These are phyloP conservation scores for Trichoderma pleuroti DNA, from an alignment of 2,329 filamentous ascomycete species.

Conservation along the genomic window DNA sequence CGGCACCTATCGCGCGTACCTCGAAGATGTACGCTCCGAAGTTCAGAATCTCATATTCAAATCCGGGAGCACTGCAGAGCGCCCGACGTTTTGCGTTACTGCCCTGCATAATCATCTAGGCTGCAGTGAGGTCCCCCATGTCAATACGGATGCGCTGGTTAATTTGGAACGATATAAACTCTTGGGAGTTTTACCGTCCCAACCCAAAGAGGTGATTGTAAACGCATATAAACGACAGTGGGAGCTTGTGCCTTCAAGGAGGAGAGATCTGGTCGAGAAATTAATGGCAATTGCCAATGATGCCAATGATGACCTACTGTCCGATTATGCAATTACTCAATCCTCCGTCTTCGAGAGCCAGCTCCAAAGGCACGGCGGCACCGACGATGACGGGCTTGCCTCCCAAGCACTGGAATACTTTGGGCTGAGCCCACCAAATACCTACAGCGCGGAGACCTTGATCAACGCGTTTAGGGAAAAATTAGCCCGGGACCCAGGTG, in stretches of 20 bases:
- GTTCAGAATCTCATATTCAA: constrained; percentile 43
- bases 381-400: constrained; percentile 32
- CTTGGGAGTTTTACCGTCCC: constrained; percentile 38
- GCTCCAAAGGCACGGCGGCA: constrained; percentile 26
- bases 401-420: constrained; percentile 35
- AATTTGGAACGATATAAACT: constrained; percentile 35
- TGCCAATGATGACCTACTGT: constrained; percentile 33
- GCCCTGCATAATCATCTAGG: constrained; percentile 33
- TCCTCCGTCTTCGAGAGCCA: constrained; percentile 40
- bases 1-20: constrained; percentile 44
- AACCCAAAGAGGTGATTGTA: constrained; percentile 34
- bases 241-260: constrained; percentile 33
- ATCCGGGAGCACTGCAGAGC: constrained; percentile 32
- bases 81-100: constrained; percentile 30
- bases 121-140: constrained; percentile 30
- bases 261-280: constrained; percentile 32
- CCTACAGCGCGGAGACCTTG: constrained; percentile 34
- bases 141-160: constrained; percentile 29
- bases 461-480: constrained; percentile 36
- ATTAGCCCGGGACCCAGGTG: constrained; percentile 31
- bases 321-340: constrained; percentile 38
- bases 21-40: constrained; percentile 49
- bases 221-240: constrained; percentile 42
- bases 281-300: constrained; percentile 37
- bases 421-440: constrained; percentile 35